Evolutionary conservation across 2,329 filamentous ascomycete species (phyloP), one percentile per base, ranked within the genome.

Genomic region (Macrophomina pseudophaseolina): DNA sequence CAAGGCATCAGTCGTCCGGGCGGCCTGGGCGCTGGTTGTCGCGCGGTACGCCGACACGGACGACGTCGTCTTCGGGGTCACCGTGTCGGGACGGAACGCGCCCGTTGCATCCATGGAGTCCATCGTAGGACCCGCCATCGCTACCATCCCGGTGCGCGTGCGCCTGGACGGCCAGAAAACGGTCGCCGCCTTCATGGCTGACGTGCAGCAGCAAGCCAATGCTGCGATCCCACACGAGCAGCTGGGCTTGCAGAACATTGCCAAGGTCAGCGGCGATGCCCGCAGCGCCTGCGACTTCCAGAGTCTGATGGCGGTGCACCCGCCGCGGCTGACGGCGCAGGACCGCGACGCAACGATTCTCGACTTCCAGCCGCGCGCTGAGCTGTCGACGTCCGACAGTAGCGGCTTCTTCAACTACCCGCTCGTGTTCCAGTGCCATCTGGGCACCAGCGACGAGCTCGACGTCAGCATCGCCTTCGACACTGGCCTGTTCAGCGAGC

Each of bases 11-110:
- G 42, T 44, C 42, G 42, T 51, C 46, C 18, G 23, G 0, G 87
- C 88, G 0, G 87, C 87, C 0, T 91, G 88, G 88, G 86, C 88
- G 0, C 75, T 90, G 7, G 85, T 85, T 23, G 83, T 91, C 1
- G 85, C 88, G 1, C 84, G 84, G 5, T 82, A 85, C 12, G 81
- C 86, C 0, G 71, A 70, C 1, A 72, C 72, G 11, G 54, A 70
- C 0, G 72, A 79, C 33, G 85, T 91, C 44, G 82, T 88, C 9
- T 91, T 91, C 69, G 88, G 88, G 32, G 86, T 89, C 30, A 35
- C 32, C 70, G 88, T 90, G 1, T 87, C 89, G 52, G 88, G 84
- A 67, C 89, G 89, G 0, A 85, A 89, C 59, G 88, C 51, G 30
- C 30, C 51, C 7, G 51, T 53, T 16, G 30, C 51, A 14, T 33